Conservation (phyloP, 352 stramenopile species). For the Pythium brachiatum region DNA sequence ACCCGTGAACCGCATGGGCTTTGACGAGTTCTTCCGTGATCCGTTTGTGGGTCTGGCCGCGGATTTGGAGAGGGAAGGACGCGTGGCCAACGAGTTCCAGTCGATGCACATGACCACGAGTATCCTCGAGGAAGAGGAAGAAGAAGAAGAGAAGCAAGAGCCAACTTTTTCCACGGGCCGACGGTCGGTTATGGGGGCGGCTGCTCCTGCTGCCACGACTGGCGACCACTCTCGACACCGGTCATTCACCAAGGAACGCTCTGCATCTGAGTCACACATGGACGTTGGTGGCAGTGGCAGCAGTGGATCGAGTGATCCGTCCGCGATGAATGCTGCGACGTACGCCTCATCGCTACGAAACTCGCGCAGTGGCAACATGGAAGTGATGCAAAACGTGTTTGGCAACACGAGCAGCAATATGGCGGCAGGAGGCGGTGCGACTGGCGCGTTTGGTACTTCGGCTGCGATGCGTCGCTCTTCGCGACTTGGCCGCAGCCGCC, state of each 20-base stretch:
- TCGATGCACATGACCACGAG: conserved; percentile 30
- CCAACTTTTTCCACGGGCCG: neutral
- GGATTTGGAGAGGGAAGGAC: conserved; percentile 13
- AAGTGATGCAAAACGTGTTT: conserved; percentile 68
- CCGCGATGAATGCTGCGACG: conserved; percentile 21
- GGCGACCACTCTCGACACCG: neutral
- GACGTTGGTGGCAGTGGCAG: neutral
- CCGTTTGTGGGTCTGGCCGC: conserved; percentile 46
- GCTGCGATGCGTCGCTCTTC: conserved; percentile 47
- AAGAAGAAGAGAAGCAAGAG: conserved; percentile 30
- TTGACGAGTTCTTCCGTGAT: conserved; percentile 90
- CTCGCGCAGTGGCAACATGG: conserved; percentile 57
- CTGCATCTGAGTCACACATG: conserved; percentile 31
- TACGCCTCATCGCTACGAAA: conserved; percentile 35
- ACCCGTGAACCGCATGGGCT: conserved; percentile 81
- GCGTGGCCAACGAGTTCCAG: conserved; percentile 12
- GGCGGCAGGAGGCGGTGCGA: conserved; percentile 2
- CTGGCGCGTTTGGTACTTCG: conserved; percentile 17
- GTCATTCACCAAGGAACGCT: conserved; percentile 28
- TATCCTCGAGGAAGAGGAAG: conserved; percentile 58
- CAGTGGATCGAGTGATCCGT: conserved; percentile 17
- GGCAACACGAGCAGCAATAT: conserved; percentile 43
- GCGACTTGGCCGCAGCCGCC: conserved; percentile 53
- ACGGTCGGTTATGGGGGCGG: neutral
- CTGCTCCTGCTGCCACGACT: neutral